Percentiles rank a stretch among this genome's conserved stretches.
Evolutionary conservation across 306 rosid species (phyloP).

Genomic region (Ochetophila trinervis): DNA sequence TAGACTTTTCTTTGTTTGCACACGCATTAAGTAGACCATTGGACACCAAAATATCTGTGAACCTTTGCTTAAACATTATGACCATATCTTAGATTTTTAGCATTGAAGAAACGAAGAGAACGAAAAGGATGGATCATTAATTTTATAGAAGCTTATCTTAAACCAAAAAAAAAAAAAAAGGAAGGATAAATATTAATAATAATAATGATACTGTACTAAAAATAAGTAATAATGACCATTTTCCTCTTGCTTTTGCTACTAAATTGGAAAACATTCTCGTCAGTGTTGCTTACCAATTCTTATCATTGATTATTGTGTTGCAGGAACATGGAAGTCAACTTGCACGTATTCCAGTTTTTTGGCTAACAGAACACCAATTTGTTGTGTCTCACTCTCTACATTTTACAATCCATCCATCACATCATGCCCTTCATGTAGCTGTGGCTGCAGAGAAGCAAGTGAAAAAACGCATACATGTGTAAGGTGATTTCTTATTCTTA

Average conservation of each 20-base stretch:
- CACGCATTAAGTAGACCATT: too few relatives aligned
- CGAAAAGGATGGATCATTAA: not conserved
- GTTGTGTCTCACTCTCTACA: constrained; percentile 79
- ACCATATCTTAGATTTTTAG: too few relatives aligned
- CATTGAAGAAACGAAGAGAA: too few relatives aligned
- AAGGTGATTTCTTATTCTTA: constrained; percentile 33
- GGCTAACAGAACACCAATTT: constrained; percentile 49
- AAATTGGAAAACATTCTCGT: not conserved
- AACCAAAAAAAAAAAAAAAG: too few relatives aligned
- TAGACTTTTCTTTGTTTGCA: too few relatives aligned
- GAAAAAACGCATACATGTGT: constrained; percentile 34
- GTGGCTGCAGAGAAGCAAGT: constrained; percentile 62
- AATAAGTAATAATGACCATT: too few relatives aligned
- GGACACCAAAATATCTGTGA: too few relatives aligned
- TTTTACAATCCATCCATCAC: constrained; percentile 69
- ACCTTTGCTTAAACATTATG: too few relatives aligned
- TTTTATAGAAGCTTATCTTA: too few relatives aligned
- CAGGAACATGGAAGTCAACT: constrained; percentile 76
- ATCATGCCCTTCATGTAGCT: constrained; percentile 56
- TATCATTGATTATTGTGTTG: constrained; percentile 24
- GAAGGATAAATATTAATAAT: too few relatives aligned
- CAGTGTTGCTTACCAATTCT: not conserved
- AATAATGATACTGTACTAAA: too few relatives aligned
- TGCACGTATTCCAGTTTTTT: constrained; percentile 70
- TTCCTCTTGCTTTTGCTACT: not conserved